Base-by-base conservation (phyloP, 2,329 filamentous ascomycete species). In the Metarhizium album region DNA sequence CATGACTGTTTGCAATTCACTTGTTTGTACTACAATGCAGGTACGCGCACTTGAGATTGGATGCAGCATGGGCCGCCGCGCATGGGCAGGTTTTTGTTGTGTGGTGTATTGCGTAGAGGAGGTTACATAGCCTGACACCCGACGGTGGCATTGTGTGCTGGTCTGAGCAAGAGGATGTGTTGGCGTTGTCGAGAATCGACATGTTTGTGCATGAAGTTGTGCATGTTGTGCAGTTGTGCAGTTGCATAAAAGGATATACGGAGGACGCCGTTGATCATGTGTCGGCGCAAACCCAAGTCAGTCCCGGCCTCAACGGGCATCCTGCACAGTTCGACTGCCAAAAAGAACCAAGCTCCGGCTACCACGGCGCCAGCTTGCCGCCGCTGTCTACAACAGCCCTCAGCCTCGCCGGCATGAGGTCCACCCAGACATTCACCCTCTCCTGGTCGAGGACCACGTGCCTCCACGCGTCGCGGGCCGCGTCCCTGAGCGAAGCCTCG, bases 361-460 rank as follows among this genome's bases (percentile, higher is more conserved):
- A 68, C 66, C 67, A 68, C 16, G 61, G 48, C 9, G 67, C 60
- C 56, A 69, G 55, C 45, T 53, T 57, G 0, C 66, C 66, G 2
- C 65, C 62, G 2, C 52, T 59, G 4, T 64, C 63, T 20, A 68
- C 49, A 3, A 69, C 62, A 42, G 62, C 57, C 52, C 55, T 60
- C 46, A 69, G 31, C 29, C 66, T 54, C 57, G 65, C 61, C 18
- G 61, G 62, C 67, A 68, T 69, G 18, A 63, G 60, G 22, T 67
- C 67, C 7, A 68, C 64, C 67, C 67, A 69, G 49, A 64, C 53
- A 45, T 69, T 61, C 45, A 69, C 52, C 43, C 60, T 59, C 49
- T 64, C 64, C 55, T 66, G 60, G 1, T 60, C 57, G 35, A 68
- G 42, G 0, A 46, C 51, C 4, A 51, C 51, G 11, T 52, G 46